Base-by-base conservation (phyloP, 2,329 filamentous ascomycete genomes). In the Colletotrichum kahawae region DNA sequence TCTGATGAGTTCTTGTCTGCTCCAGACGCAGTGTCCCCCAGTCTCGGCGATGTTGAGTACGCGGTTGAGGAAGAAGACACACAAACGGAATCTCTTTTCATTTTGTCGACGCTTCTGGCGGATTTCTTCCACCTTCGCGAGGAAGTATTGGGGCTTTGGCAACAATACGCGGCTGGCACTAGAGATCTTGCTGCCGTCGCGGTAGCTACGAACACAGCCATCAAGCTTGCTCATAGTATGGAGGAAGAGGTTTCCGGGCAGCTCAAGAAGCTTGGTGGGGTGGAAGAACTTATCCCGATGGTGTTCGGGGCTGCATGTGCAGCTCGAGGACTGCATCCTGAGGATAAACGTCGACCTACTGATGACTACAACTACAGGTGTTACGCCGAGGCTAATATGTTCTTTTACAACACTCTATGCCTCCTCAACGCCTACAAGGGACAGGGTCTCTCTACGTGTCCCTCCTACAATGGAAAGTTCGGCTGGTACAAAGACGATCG, bases 151-250 rank as follows among this genome's bases (percentile, higher is more conserved):
- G 79, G 77, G 72, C 79, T 85, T 27, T 86, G 84, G 84, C 67
- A 67, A 4, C 78, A 78, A 38, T 82, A 82, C 63, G 74, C 66
- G 10, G 63, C 60, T 12, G 80, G 79, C 3, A 2, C 31, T 6
- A 78, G 83, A 9, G 82, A 85, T 33, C 73, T 85, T 3, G 77
- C 78, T 6, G 79, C 82, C 7, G 81, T 81, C 2, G 82, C 84
- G n/a, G 71, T 86, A 24, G 80, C 83, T 0, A 84, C 84, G 13
- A 83, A 86, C 54, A 84, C 83, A 2, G 83, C 82, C 14, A 79
- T 84, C 16, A 78, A 81, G 8, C 78, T 87, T 2, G 83, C 81
- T 2, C 79, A 80, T 4, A 77, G 79, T 33, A 72, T 85, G 66
- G 83, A 82, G 38, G 79, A 83, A 1, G 81, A 83, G 1, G 78